Evolutionary conservation across 1,284 basidiomycete genomes (phyloP), one percentile per base, ranked within the genome.

Genomic region (Trametes versicolor): DNA sequence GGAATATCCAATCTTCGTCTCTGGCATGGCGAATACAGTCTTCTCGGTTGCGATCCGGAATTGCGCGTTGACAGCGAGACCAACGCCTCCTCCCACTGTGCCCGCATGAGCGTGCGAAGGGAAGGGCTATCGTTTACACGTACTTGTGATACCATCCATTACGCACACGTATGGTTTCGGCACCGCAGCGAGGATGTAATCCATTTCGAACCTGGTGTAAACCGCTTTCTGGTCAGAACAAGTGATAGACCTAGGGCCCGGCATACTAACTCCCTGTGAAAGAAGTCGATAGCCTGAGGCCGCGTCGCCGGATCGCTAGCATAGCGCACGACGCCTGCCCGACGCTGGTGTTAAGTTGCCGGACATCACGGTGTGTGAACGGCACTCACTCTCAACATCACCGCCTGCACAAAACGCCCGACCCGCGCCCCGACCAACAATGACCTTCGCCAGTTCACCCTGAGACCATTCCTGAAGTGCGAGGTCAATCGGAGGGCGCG

Each of bases 11-110:
- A 97, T 97, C 76, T 94, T 95, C 25, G 94, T 94, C 80, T 98
- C 96, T 39, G 98, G 98, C 97, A 99, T 99, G n/a, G 96, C 93
- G 75, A 97, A 94, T 0, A 86, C 68, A 0, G 97, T 98, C 50
- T 93, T 93, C 78, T 98, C 96, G 4, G 98, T 99, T 4, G 97
- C 97, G 64, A 99, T 87, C 67, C 98, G 87, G 80, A 99, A 96
- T 0, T 91, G 87, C 4, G 96, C 97, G 68, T 94, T 89, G n/a
- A 93, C 88, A 36, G 90, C 87, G 59, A 99, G 87, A 53, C 98
- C 98, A 37, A 95, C 94, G 56, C 98, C 98, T 63, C 98, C 98
- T 47, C 98, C 98, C 93, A 99, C 96, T 96, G 68, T 45, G 64
- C 23, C n/a, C 67, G 61, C 43, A 60, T 77, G 59, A 71, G 66